Evolutionary conservation across 305 asterid species (phyloP), one percentile per base, ranked within the genome.

Genomic region (Fraxinus baroniana): DNA sequence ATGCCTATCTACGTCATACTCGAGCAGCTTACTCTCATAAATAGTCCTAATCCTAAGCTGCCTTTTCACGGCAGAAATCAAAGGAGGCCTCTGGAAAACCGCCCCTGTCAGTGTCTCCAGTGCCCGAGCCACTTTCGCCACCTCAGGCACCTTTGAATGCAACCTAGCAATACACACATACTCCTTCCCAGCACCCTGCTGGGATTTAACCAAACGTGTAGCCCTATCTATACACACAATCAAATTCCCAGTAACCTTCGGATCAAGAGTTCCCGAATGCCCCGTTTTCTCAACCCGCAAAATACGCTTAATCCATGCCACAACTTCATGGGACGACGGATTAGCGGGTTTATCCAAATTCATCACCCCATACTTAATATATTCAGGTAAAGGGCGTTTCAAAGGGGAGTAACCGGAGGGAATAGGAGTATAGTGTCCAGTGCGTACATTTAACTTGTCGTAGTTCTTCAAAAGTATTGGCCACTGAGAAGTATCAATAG

Each of bases 161-260:
- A 96, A 30, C 46, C 98, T 83, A 12, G 99, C 98, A 0, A 96
- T 86, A 86, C 99, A 94, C 5, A 94, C 98, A 79, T 93, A 96
- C 89, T 94, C 99, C 26, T 96, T 96, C 41, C 98, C 98, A 5
- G 99, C 99, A 0, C 99, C 99, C 85, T 96, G 99, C 91, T 94
- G 98, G 52, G 98, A 93, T 46, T 93, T 94, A 82, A 96, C 99
- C 86, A 96, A 86, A 26, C 99, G 94, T 3, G 98, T 96, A 2
- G 98, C 98, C 2, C 99, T 87, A 85, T 96, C 98, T 24, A 96
- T 92, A 76, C 98, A 96, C 22, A 96, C 98, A 84, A 96, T 93
- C 87, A 96, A 86, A 55, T 96, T 96, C 2, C 98, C 99, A 2
- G 99, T 94, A 80, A 96, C 99, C 79, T 96, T 96, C 9, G 99